Evolutionary conservation across 495 filamentous ascomycete genomes (phyloP).

Genomic region (Tuber brumale): DNA sequence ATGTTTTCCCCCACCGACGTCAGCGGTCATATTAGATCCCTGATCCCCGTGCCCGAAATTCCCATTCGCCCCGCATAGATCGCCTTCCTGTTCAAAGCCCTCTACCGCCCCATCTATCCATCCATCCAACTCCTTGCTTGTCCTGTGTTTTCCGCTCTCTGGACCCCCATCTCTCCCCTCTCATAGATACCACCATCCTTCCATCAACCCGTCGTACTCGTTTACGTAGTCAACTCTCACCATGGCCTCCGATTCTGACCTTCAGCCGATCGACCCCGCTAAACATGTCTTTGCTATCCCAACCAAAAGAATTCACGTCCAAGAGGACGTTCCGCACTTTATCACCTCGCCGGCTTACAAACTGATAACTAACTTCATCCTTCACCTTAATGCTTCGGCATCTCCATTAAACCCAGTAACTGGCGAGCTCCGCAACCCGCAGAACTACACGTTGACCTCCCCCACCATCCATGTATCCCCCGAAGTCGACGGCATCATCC

Average conservation of each 20-base stretch:
- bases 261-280: constrained; percentile 19
- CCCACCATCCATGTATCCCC: constrained; percentile 26
- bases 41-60: constrained; percentile 4
- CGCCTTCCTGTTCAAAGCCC: not conserved
- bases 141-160: not conserved
- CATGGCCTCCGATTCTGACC: constrained; percentile 10
- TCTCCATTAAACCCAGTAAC: constrained; percentile 55
- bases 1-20: not conserved
- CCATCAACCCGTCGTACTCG: not conserved
- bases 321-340: constrained; percentile 69
- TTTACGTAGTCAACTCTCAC: constrained; percentile 4
- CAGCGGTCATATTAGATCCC: not conserved
- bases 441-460: constrained; percentile 41
- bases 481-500: constrained; percentile 44
- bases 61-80: not conserved
- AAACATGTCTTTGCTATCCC: constrained; percentile 52
- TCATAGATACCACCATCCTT: constrained; percentile 3
- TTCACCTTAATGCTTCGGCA: constrained; percentile 84
- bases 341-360: constrained; percentile 70
- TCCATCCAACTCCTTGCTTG: too few species aligned
- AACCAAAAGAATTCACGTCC: constrained; percentile 72
- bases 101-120: not conserved
- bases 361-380: constrained; percentile 75
- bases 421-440: constrained; percentile 47
- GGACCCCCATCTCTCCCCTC: not conserved